Evolutionary conservation across 495 filamentous ascomycete genomes (phyloP).

Genomic region (Apodospora peruviana): DNA sequence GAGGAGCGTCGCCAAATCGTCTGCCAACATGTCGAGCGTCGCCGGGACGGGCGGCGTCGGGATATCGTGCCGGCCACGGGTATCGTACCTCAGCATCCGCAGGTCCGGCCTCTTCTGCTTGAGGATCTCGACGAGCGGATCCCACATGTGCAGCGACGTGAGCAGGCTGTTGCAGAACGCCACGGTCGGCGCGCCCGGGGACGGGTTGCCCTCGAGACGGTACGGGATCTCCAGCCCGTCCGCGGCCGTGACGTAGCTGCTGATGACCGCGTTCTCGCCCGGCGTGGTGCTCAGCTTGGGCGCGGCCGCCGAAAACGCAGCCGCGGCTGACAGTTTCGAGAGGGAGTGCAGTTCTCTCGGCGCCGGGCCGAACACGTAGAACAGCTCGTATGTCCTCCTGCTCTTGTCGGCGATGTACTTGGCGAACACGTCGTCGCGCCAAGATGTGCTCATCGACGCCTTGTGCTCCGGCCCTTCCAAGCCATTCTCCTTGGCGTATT

Average conservation of each 20-base stretch:
- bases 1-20: conserved; percentile 57
- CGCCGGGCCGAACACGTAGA: conserved; percentile 72
- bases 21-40: conserved; percentile 58
- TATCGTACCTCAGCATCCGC: conserved; percentile 66
- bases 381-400: conserved; percentile 59
- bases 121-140: conserved; percentile 58
- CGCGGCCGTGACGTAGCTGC: conserved; percentile 61
- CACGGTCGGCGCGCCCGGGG: conserved; percentile 60
- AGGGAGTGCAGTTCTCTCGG: conserved; percentile 57
- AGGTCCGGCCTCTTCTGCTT: conserved; percentile 53
- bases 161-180: conserved; percentile 74
- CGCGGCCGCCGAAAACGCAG: conserved; percentile 48
- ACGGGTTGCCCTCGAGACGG: conserved; percentile 64
- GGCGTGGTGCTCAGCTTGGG: conserved; percentile 43
- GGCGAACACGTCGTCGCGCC: conserved; percentile 48
- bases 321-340: conserved; percentile 27
- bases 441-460: conserved; percentile 53
- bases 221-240: conserved; percentile 67
- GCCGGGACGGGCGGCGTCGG: conserved; percentile 32
- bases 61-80: conserved; percentile 57
- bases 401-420: conserved; percentile 52
- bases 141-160: conserved; percentile 69
- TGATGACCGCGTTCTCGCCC: conserved; percentile 44
- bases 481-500: conserved; percentile 61
- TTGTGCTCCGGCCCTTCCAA: conserved; percentile 58